Evolutionary conservation across 2,329 filamentous ascomycete genomes (phyloP), one percentile per base, ranked within the genome.

Genomic region (Cytospora paraplurivora): DNA sequence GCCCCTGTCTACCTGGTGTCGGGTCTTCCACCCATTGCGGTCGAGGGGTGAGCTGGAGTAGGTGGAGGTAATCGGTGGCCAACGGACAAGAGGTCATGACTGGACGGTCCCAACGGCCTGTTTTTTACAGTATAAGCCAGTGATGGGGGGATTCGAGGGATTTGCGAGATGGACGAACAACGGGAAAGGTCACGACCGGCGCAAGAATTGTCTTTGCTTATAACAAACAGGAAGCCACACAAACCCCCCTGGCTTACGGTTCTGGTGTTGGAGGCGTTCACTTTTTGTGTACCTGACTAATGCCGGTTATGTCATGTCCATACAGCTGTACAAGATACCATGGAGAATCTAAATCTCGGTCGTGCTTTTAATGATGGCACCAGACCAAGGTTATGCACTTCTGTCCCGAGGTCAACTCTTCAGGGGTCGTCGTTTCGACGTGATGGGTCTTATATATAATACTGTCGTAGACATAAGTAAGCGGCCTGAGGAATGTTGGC

Each of bases 191-290:
- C 52, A 63, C 47, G 56, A 59, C 56, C 35, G 62, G 62, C 62
- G 62, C 62, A 54, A 63, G 53, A 38, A 41, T 41, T 55, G 58
- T 61, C 58, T 55, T 55, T 61, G 58, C 38, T 61, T 61, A 41
- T 41, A 61, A 55, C 13, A 49, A 51, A 52, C 47, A 21, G 51
- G 58, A 41, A 35, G 35, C 34, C 58, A 55, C 37, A 49, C 37
- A 8, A 35, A 44, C n/a, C 2, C 17, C 38, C 41, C 17, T 44
- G 41, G 41, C 41, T 37, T 44, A 44, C 41, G 52, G 27, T 63
- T 44, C 56, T 51, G 63, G 63, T 65, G 63, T 65, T 65, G 53
- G 63, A 56, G 63, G 63, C 63, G 63, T 65, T 65, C 59, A 57
- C 56, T 34, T 52, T 19, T 62, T 47, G 52, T 54, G 56, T 50